Conservation (phyloP, 176 grass and related monocot genomes). For the Oryza glumipatula region DNA sequence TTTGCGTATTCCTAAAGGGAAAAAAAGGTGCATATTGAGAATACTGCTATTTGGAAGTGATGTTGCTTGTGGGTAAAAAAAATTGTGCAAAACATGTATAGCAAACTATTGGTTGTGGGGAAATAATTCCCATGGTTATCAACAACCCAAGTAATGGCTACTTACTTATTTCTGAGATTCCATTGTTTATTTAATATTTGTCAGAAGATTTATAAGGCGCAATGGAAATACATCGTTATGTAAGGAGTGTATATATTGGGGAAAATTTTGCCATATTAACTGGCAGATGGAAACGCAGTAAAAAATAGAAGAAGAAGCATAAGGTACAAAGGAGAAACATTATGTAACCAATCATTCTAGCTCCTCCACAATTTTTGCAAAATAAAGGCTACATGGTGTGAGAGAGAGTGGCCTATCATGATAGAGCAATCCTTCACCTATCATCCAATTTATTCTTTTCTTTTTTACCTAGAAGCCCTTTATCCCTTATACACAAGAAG, state of each 20-base stretch:
- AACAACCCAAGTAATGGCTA: not conserved
- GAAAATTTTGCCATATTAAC: not conserved
- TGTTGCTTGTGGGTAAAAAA: too few species aligned
- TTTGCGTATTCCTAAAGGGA: too few species aligned
- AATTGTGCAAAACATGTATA: not conserved
- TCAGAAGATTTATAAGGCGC: not conserved
- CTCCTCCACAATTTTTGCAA: not conserved
- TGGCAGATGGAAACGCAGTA: not conserved
- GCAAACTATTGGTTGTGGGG: too few species aligned
- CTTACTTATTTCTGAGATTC: not conserved
- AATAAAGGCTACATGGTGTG: conserved; percentile 3
- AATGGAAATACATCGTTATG: not conserved
- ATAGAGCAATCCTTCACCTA: conserved; percentile 47
- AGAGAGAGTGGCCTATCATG: conserved; percentile 1
- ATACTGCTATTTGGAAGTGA: too few species aligned
- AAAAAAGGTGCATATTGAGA: too few species aligned
- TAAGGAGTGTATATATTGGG: not conserved
- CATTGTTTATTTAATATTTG: not conserved
- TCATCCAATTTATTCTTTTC: conserved; percentile 4
- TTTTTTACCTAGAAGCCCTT: not conserved
- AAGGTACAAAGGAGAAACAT: not conserved
- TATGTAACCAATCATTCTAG: conserved; percentile 13
- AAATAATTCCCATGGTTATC: not conserved
- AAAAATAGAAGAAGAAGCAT: not conserved
- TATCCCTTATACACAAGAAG: conserved; percentile 4